Percentiles rank a stretch among this genome's conserved stretches.
Conservation (phyloP, 1,139 yeast genomes). For the Ogataea hybrid region DNA sequence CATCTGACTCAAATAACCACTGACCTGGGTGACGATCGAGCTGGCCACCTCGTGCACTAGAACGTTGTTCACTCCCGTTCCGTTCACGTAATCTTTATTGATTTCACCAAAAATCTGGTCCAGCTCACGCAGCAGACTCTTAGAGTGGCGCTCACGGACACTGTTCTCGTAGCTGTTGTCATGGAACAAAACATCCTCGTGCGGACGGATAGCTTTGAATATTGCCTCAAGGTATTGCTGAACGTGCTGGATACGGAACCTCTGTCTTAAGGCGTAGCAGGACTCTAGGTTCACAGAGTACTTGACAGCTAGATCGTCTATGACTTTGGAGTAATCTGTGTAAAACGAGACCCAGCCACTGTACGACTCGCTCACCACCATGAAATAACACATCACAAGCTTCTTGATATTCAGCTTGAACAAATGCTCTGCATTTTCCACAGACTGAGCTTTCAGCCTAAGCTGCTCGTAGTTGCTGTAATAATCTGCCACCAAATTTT, state of each 20-base stretch:
- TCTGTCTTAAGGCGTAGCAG: constrained; percentile 23
- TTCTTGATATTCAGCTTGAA: constrained; percentile 28
- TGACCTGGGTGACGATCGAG: constrained; percentile 14
- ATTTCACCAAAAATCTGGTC: constrained; percentile 8
- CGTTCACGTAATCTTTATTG: constrained; percentile 7
- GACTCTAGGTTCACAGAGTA: constrained; percentile 21
- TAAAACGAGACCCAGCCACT: constrained; percentile 11
- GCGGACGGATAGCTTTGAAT: constrained; percentile 14
- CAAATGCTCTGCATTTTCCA: constrained; percentile 19
- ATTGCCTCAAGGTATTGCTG: constrained; percentile 10
- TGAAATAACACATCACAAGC: constrained; percentile 23
- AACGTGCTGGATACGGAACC: constrained; percentile 13
- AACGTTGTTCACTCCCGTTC: constrained; percentile 20
- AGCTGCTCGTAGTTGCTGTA: constrained; percentile 18
- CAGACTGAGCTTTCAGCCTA: constrained; percentile 1
- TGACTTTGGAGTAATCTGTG: constrained; percentile 29
- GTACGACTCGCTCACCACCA: constrained; percentile 26
- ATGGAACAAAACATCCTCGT: constrained; percentile 15
- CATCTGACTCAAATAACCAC: constrained; percentile 6
- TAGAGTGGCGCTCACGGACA: constrained; percentile 4
- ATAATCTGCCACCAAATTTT: constrained; percentile 18
- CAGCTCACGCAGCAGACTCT: constrained; percentile 9
- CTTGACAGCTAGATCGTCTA: constrained; percentile 20
- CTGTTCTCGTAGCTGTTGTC: constrained; percentile 19
- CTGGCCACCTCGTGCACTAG: constrained; percentile 20